Evolutionary conservation across 495 filamentous ascomycete genomes (phyloP).

Genomic region (Aspergillus mulundensis): DNA sequence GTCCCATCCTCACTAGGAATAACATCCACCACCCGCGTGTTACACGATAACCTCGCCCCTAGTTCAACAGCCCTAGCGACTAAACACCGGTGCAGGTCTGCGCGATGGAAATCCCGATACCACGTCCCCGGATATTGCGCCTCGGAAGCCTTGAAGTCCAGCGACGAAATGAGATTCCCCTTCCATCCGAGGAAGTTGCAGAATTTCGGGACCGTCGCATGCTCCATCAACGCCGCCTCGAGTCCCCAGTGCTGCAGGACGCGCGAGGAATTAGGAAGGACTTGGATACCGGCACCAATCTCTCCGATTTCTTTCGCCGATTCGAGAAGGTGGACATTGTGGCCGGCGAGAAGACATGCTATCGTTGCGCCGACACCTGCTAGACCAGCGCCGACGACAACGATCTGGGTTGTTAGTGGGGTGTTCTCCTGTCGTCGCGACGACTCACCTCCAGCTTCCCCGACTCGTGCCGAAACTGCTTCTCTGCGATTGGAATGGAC

Average conservation of each 20-base stretch:
- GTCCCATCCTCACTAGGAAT: constrained; percentile 23
- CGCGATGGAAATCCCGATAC: constrained; percentile 59
- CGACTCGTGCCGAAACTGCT: constrained; percentile 12
- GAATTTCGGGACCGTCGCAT: constrained; percentile 48
- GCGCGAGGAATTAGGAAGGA: constrained; percentile 53
- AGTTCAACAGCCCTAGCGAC: constrained; percentile 49
- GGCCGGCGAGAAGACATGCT: constrained; percentile 54
- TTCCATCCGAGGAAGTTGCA: constrained; percentile 11
- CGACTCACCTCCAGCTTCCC: constrained; percentile 14
- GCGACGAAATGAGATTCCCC: constrained; percentile 34
- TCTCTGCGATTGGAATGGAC: constrained; percentile 17
- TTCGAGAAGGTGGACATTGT: constrained; percentile 57
- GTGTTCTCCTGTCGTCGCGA: background rate
- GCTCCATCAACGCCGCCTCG: constrained; percentile 40
- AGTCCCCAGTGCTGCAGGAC: constrained; percentile 54
- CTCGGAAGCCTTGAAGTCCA: constrained; percentile 45
- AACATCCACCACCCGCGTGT: constrained; percentile 39
- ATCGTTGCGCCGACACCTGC: constrained; percentile 62
- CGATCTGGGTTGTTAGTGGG: constrained; percentile 14
- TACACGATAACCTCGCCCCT: constrained; percentile 44
- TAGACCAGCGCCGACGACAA: constrained; percentile 63
- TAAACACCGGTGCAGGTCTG: constrained; percentile 51
- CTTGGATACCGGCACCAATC: constrained; percentile 47
- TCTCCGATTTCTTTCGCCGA: constrained; percentile 44
- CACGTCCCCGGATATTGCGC: constrained; percentile 45